Conservation (phyloP, 129 eudicot genomes). For the Solidago caesia region DNA sequence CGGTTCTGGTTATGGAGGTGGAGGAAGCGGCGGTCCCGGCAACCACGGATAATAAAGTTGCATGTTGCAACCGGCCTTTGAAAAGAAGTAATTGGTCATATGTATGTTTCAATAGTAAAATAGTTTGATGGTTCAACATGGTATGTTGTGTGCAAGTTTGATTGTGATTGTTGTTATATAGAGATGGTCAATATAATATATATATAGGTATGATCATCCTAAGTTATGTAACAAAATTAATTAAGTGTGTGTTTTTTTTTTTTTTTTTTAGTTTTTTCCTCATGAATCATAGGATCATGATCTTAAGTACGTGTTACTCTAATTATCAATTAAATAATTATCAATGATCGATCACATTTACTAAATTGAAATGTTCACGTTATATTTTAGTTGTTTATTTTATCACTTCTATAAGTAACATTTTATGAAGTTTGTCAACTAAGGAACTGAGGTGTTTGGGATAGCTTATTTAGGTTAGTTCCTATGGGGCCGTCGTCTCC, state of each 20-base stretch:
- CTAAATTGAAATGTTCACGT: too few species aligned
- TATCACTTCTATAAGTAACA: too few species aligned
- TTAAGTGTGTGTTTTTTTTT: slow-evolving; percentile 17
- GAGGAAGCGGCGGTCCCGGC: not conserved
- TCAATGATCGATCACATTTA: too few species aligned
- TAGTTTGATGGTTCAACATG: slow-evolving; percentile 17
- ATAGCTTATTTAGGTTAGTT: too few species aligned
- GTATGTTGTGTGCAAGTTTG: slow-evolving; percentile 19
- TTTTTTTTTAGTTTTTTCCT: not conserved
- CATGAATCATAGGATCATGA: too few species aligned
- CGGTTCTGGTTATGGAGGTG: slow-evolving; percentile 36
- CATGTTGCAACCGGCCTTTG: not conserved
- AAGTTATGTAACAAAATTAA: slow-evolving; percentile 9
- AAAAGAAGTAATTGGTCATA: not conserved
- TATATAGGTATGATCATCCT: slow-evolving; percentile 22
- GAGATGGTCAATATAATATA: slow-evolving; percentile 18
- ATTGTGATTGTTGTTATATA: slow-evolving; percentile 20
- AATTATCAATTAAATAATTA: too few species aligned
- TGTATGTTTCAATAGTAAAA: slow-evolving; percentile 12
- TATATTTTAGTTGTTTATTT: too few species aligned
- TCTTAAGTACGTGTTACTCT: too few species aligned
- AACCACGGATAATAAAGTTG: slow-evolving; percentile 25
- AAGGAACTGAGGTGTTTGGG: too few species aligned
- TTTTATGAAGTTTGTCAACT: too few species aligned
- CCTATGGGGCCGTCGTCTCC: too few species aligned